These are phyloP conservation scores for Prototheca wickerhamii DNA, from an alignment of 163 green algal species.

Conservation along the genomic window DNA sequence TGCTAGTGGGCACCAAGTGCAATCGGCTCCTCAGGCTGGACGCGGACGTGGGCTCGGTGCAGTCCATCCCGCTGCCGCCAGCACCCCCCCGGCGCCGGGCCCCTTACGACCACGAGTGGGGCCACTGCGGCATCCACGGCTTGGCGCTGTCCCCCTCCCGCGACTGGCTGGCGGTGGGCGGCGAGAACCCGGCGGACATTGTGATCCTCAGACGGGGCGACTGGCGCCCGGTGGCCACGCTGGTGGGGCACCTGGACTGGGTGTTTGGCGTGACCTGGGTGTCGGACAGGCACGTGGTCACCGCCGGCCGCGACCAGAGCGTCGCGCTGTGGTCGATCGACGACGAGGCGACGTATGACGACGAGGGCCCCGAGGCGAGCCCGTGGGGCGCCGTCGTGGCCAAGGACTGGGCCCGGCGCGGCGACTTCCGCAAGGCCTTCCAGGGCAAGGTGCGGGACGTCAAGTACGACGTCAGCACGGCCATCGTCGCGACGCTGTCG, in stretches of 20 bases:
- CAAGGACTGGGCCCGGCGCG: not conserved
- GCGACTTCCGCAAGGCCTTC: not conserved
- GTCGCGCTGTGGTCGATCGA: constrained; percentile 33
- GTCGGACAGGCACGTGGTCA: constrained; percentile 43
- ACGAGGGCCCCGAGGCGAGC: not conserved
- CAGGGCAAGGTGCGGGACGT: constrained; percentile 48
- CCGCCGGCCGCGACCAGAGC: constrained; percentile 25
- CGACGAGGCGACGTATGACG: not conserved
- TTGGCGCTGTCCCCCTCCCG: constrained; percentile 27
- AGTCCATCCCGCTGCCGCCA: constrained; percentile 18
- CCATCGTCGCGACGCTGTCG: constrained; percentile 27
- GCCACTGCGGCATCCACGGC: constrained; percentile 37
- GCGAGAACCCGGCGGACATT: constrained; percentile 26
- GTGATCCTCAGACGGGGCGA: constrained; percentile 16
- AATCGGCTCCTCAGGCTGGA: constrained; percentile 44
- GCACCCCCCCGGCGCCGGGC: constrained; percentile 6
- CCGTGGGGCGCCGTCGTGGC: not conserved
- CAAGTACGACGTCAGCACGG: constrained; percentile 20
- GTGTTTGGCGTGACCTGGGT: constrained; percentile 53
- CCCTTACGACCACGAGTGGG: constrained; percentile 1
- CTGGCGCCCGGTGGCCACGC: constrained; percentile 22
- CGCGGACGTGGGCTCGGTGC: not conserved
- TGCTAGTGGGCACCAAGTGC: constrained; percentile 48
- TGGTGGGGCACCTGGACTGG: constrained; percentile 57
- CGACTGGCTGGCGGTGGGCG: constrained; percentile 32